Base-by-base conservation (phyloP, 2,329 filamentous ascomycete genomes). In the Aurifilum marmelostoma region DNA sequence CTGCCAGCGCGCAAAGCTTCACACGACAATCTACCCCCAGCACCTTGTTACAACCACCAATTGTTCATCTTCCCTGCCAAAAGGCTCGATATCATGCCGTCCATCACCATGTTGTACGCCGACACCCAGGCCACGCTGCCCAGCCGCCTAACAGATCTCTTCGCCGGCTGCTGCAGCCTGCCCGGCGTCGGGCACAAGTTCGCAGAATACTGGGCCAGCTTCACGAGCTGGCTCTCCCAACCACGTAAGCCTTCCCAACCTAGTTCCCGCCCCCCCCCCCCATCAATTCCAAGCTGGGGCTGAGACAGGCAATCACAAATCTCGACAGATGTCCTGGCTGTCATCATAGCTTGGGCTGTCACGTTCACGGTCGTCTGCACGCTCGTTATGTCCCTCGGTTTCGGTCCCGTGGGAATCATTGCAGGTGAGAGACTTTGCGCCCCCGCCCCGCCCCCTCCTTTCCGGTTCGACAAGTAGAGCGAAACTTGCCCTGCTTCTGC, bases 331-430 rank as follows among this genome's bases (percentile, higher is more conserved):
- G 21, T 66, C 14, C n/a, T 66, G 12, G 65, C 65, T 12, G 32
- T 66, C 11, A 7, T 66, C 29, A 27, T 66, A 24, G 52, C 65
- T 37, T 66, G 65, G 65, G 58, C 37, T 41, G 37, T 66, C 65
- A 66, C 65, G 7, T 66, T 61, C 29, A 67, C 65, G n/a, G 6
- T 67, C 5, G 34, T 47, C 1, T 62, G 65, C 7, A 62, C 65
- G 14, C 27, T 67, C 16, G 14, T 66, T 8, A 54, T 61, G 58
- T 62, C n/a, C 6, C 43, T 67, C 43, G 58, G 65, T 3, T 67
- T 67, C 12, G 58, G 65, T 2, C 43, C 58, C 5, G 9, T 2
- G 5, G 58, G 65, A 2, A 8, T 63, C 1, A 41, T 67, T 39
- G 6, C 65, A 67, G 65, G 65, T 56, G 16, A 63, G 65, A 14